Evolutionary conservation across 768 basidiomycete species (phyloP), one percentile per base, ranked within the genome.

Genomic region (Clitopilus passeckerianus): DNA sequence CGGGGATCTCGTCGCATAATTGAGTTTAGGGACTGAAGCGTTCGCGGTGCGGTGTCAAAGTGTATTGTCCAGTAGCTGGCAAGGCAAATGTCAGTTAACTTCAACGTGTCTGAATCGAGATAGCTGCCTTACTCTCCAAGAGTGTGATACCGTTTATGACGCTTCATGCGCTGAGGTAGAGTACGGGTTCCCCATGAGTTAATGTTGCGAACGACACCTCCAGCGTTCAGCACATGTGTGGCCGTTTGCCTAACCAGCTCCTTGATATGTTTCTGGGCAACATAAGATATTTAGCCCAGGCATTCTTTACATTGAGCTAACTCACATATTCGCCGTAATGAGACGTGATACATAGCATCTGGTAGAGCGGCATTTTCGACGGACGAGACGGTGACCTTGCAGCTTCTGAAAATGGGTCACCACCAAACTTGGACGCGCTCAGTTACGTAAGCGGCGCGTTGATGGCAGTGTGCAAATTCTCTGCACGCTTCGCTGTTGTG

Each of bases 31-130:
- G 80, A 75, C 6, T 77, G 75, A 54, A 95, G 76, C 0, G 84
- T 86, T 37, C 77, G 77, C 10, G 93, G 93, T 8, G 89, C 89
- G 3, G 91, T 84, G 76, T 96, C 94, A 70, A 95, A 96, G 68
- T 92, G 84, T 77, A 96, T 83, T 4, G 89, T 87, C 92, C 92
- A 95, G 70, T 94, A 94, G 65, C 93, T 95, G 65, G 27, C 16
- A 12, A 24, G 54, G n/a, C 22, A 6, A 34, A 33, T 16, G 54
- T 34, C 30, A 43, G 18, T 34, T 23, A 43, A 24, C 56, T 61
- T 20, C 56, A 35, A 14, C 18, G 53, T 2, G 43, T 24, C 56
- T 54, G 22, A 56, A 15, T 14, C 18, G 34, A 33, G 5, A 6
- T 41, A 59, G 53, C 20, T 16, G 7, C 89, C 93, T 71, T 67